Evolutionary conservation across 306 rosid species (phyloP).

Genomic region (Quillaja saponaria): DNA sequence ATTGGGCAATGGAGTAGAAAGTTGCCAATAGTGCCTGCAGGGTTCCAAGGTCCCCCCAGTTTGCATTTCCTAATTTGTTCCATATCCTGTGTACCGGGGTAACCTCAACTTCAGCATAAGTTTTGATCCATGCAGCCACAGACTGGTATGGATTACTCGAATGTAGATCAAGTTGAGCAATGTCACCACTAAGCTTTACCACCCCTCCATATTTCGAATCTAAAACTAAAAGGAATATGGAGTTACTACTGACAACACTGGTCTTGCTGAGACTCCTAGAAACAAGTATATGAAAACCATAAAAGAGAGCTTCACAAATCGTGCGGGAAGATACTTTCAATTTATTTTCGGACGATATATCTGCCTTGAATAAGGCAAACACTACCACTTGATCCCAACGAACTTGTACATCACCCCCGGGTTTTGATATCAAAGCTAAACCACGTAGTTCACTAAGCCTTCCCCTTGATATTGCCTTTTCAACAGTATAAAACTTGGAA

Average conservation of each 20-base stretch:
- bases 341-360: conserved; percentile 53
- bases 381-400: conserved; percentile 83
- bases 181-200: conserved; percentile 78
- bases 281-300: conserved; percentile 85
- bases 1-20: conserved; percentile 77
- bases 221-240: conserved; percentile 69
- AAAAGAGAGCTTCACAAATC: conserved; percentile 84
- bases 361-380: conserved; percentile 71
- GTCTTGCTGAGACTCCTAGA: conserved; percentile 72
- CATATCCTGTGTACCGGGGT: conserved; percentile 75
- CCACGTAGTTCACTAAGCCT: conserved; percentile 68
- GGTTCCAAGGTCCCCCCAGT: conserved; percentile 91
- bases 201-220: conserved; percentile 76
- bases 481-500: conserved; percentile 72
- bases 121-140: conserved; percentile 75
- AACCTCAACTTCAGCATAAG: conserved; percentile 61
- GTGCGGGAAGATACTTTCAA: conserved; percentile 48
- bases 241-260: conserved; percentile 52
- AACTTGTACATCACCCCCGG: conserved; percentile 48
- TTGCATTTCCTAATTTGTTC: conserved; percentile 86
- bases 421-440: conserved; percentile 68
- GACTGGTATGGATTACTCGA: conserved; percentile 65
- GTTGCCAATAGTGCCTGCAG: conserved; percentile 79
- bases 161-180: conserved; percentile 71
- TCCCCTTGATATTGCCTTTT: conserved; percentile 77